A percentile compares a stretch with the other conserved stretches of the same genome.
These are phyloP conservation scores for Telopea speciosissima DNA, from an alignment of 177 flowering plant species.

Conservation along the genomic window DNA sequence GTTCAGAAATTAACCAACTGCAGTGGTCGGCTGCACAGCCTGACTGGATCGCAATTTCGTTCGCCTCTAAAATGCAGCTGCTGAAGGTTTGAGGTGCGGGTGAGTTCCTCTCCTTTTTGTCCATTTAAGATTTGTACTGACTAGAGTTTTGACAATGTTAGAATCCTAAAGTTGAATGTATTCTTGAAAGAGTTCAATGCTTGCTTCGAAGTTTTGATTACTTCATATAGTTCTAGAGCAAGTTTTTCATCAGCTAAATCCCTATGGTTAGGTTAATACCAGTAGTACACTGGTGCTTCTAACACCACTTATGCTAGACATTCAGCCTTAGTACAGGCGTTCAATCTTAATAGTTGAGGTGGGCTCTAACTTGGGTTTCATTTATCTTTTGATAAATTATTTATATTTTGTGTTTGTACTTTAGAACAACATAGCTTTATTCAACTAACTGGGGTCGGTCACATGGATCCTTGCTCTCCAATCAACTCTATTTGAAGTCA, in stretches of 20 bases:
- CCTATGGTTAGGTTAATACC: neutral
- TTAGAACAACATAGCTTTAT: too few species aligned
- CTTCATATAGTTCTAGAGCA: neutral
- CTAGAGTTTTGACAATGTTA: neutral
- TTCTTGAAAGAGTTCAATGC: neutral
- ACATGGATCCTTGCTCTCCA: too few species aligned
- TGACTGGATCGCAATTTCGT: constrained; percentile 86
- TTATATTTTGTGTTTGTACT: too few species aligned
- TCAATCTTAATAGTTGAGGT: too few species aligned
- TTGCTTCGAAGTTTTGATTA: neutral
- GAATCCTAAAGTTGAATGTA: neutral
- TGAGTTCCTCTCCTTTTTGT: neutral
- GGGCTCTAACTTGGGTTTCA: too few species aligned
- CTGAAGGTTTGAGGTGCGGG: constrained; percentile 61
- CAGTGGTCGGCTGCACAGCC: constrained; percentile 85
- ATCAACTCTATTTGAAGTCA: too few species aligned
- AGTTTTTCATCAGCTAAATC: neutral
- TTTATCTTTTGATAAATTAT: too few species aligned
- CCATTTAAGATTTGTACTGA: too few species aligned
- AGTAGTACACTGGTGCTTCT: neutral
- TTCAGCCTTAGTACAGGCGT: too few species aligned
- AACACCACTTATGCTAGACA: neutral
- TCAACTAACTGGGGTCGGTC: too few species aligned
- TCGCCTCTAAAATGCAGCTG: constrained; percentile 75
- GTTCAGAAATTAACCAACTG: constrained; percentile 76